Conservation (phyloP, 257 asterid genomes). For the Solanum bukasovii region DNA sequence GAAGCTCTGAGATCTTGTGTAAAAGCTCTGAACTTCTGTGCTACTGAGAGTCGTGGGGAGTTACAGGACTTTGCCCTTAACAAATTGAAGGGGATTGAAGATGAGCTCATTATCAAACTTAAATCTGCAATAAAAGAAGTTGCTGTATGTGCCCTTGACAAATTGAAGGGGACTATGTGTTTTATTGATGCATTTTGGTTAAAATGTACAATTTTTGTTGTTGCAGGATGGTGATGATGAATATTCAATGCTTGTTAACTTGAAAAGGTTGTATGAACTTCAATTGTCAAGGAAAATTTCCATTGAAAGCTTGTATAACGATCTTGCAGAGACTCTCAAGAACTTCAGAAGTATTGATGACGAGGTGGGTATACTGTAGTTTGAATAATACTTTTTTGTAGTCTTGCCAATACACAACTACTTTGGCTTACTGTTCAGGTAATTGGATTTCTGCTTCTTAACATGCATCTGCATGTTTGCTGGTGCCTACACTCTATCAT, state of each 20-base stretch:
- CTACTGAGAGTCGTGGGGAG: conserved; percentile 80
- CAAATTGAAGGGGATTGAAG: conserved; percentile 69
- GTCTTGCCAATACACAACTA: conserved; percentile 10
- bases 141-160: conserved; percentile 34
- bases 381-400: neutral
- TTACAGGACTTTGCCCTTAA: conserved; percentile 69
- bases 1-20: conserved; percentile 89
- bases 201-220: conserved; percentile 5
- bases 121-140: conserved; percentile 80
- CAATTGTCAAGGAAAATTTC: conserved; percentile 57
- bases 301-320: conserved; percentile 60
- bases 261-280: conserved; percentile 86
- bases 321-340: conserved; percentile 48
- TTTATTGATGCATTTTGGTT: neutral
- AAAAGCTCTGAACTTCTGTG: conserved; percentile 74
- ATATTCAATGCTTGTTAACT: conserved; percentile 72
- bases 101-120: conserved; percentile 62
- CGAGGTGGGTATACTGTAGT: conserved; percentile 41
- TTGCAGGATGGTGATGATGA: conserved; percentile 94
- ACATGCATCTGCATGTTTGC: conserved; percentile 85
- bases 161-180: neutral
- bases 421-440: conserved; percentile 42
- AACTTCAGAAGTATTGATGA: conserved; percentile 70
- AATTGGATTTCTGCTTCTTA: conserved; percentile 69
- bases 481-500: conserved; percentile 71